These are phyloP conservation scores for Xylaria arbuscula DNA, from an alignment of 2,329 filamentous ascomycete species.

Conservation along the genomic window DNA sequence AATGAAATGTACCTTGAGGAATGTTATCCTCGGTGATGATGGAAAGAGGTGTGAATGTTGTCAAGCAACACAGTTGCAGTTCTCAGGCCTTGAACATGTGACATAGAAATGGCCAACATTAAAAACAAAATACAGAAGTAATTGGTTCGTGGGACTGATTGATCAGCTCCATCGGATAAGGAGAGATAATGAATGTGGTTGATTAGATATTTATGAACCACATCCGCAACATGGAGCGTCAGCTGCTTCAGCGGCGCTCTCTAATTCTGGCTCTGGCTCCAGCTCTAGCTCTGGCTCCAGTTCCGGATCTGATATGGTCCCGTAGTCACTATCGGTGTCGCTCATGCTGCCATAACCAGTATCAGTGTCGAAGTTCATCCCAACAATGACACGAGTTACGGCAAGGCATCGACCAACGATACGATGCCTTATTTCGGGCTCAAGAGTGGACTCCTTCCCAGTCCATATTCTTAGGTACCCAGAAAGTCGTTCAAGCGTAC, in stretches of 20 bases:
- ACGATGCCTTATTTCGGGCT: slow-evolving; percentile 61
- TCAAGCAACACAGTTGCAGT: slow-evolving; percentile 13
- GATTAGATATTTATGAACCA: slow-evolving; percentile 14
- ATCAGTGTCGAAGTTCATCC: slow-evolving; percentile 67
- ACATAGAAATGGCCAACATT: slow-evolving; percentile 18
- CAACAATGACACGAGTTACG: slow-evolving; percentile 67
- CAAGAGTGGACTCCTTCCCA: slow-evolving; percentile 64
- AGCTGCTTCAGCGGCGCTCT: slow-evolving; percentile 18
- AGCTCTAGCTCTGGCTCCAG: slow-evolving; percentile 3
- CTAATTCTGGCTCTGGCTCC: slow-evolving; percentile 19
- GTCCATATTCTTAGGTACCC: slow-evolving; percentile 70
- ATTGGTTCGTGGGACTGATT: slow-evolving; percentile 14
- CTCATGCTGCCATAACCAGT: slow-evolving; percentile 65
- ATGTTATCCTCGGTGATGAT: slow-evolving; percentile 15
- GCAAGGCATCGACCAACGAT: slow-evolving; percentile 67
- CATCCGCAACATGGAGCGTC: slow-evolving; percentile 29
- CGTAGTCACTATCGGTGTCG: slow-evolving; percentile 36
- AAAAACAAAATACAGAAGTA: slow-evolving; percentile 20
- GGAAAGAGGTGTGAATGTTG: slow-evolving; percentile 9
- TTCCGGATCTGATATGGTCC: slow-evolving; percentile 26
- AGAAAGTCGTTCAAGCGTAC: slow-evolving; percentile 66
- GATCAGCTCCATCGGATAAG: slow-evolving; percentile 10
- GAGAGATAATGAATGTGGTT: slow-evolving; percentile 5
- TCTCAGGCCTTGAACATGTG: slow-evolving; percentile 10
- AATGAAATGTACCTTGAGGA: slow-evolving; percentile 27